These are phyloP conservation scores for Lasiodiplodia citricola DNA, from an alignment of 2,329 filamentous ascomycete genomes.

Conservation along the genomic window DNA sequence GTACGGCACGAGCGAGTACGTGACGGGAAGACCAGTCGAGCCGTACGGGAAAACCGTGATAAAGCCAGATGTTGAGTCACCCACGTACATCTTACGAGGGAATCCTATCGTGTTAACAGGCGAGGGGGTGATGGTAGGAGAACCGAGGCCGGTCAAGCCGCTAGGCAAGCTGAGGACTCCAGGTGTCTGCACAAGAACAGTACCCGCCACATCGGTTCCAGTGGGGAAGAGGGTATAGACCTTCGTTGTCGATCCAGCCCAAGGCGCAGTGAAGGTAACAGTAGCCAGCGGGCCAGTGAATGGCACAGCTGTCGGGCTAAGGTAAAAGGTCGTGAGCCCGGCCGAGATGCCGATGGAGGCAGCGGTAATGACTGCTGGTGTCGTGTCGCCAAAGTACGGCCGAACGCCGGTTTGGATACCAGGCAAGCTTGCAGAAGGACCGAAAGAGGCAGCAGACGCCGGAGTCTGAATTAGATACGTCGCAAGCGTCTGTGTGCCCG, in stretches of 20 bases:
- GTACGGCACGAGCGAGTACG: not conserved
- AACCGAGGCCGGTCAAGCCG: not conserved
- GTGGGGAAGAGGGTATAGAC: not conserved
- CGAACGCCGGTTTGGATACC: not conserved
- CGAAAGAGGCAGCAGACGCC: not conserved
- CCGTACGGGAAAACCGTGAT: not conserved
- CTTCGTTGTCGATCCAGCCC: not conserved
- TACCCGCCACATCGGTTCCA: not conserved
- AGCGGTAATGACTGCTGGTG: not conserved
- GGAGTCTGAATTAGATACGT: slow-evolving; percentile 5
- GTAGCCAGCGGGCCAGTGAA: slow-evolving; percentile 3
- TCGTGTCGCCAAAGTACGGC: slow-evolving; percentile 3
- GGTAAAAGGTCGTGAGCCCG: not conserved
- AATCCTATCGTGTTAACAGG: not conserved
- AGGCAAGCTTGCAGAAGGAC: not conserved
- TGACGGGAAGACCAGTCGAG: not conserved
- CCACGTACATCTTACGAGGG: not conserved
- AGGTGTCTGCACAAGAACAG: not conserved
- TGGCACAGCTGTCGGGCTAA: not conserved
- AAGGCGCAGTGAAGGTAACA: not conserved
- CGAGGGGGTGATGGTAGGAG: not conserved
- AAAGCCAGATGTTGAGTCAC: not conserved
- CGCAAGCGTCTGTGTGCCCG: not conserved
- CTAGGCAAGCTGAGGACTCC: not conserved
- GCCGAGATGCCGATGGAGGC: not conserved